These are phyloP conservation scores for Carpinus fangiana DNA, from an alignment of 306 rosid species.

Conservation along the genomic window DNA sequence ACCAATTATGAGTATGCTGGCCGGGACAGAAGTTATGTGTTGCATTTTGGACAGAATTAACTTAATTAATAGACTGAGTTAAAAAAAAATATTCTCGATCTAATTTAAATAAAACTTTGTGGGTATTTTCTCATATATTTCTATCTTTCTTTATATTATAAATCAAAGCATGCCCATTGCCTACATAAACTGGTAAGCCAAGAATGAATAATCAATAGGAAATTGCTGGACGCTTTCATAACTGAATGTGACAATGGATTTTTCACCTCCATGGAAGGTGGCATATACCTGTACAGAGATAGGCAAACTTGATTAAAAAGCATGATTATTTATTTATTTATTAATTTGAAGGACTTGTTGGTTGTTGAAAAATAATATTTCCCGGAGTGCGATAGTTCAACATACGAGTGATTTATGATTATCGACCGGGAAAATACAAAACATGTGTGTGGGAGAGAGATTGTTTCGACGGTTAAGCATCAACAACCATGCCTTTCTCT, in stretches of 20 bases:
- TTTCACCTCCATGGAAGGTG: neutral
- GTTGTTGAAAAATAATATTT: conserved; percentile 43
- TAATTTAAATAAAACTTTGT: no score
- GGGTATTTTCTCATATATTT: neutral
- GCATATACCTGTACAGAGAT: neutral
- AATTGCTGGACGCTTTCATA: neutral
- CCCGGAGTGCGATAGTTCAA: conserved; percentile 40
- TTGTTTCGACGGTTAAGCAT: conserved; percentile 8
- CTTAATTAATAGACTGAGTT: no score
- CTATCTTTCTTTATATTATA: neutral
- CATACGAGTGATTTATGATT: conserved; percentile 2
- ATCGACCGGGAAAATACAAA: neutral
- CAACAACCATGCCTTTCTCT: neutral
- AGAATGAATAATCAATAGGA: neutral
- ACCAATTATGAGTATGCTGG: neutral
- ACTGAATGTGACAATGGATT: neutral
- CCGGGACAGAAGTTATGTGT: no score
- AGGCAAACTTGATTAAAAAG: conserved; percentile 20
- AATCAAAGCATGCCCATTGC: neutral
- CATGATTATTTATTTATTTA: neutral
- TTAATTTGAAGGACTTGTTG: neutral
- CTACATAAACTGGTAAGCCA: neutral
- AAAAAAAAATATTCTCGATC: no score
- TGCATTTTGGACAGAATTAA: no score
- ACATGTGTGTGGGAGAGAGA: neutral